These are phyloP conservation scores for Achaetomium macrosporum DNA, from an alignment of 2,329 filamentous ascomycete species.

Conservation along the genomic window DNA sequence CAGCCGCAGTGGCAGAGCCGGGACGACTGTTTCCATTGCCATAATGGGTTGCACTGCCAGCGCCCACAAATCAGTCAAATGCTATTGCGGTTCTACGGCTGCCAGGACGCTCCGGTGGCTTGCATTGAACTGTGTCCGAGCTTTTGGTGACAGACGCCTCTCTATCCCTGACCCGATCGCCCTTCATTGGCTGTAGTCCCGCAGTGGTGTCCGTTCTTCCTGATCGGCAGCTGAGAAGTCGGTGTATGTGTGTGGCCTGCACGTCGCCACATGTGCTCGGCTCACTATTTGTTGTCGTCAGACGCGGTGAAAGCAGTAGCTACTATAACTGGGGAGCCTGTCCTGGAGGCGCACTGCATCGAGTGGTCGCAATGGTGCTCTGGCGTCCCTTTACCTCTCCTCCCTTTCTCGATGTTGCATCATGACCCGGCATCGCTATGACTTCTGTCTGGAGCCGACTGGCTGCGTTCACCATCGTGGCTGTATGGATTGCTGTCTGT, in stretches of 20 bases:
- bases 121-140: too few relatives aligned
- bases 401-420: constrained; percentile 4
- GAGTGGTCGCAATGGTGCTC: background rate
- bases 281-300: constrained; percentile 15
- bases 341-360: constrained; percentile 1
- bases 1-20: too few relatives aligned
- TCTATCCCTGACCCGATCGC: too few relatives aligned
- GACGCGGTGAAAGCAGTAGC: constrained; percentile 10
- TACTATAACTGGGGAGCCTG: constrained; percentile 5
- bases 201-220: constrained; percentile 2
- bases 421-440: constrained; percentile 21
- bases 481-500: background rate
- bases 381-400: background rate
- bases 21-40: too few relatives aligned
- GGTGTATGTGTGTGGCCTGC: constrained; percentile 13
- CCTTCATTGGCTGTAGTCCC: too few relatives aligned
- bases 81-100: too few relatives aligned
- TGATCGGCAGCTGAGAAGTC: constrained; percentile 10
- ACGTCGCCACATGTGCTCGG: constrained; percentile 17
- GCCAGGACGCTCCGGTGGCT: too few relatives aligned
- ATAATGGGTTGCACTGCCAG: too few relatives aligned
- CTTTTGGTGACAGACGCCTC: too few relatives aligned
- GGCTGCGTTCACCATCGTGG: constrained; percentile 4
- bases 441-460: constrained; percentile 11
- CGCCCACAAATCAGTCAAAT: too few relatives aligned